phyloP scores from a whole-genome alignment of 1,139 yeast genomes.

The Scheffersomyces quercinus region DNA sequence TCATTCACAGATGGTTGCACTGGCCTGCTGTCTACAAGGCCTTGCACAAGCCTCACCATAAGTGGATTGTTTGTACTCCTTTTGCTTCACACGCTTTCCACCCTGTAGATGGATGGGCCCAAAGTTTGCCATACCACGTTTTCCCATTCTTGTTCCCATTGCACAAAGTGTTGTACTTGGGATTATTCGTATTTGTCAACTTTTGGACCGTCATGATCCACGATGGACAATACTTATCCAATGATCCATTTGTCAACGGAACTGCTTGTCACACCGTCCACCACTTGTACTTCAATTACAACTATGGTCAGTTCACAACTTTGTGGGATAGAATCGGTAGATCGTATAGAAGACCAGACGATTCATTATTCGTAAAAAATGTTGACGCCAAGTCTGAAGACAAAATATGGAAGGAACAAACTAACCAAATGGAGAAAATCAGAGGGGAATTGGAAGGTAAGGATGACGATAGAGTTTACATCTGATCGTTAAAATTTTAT shows the following conservation, averaged over 20 bases:
- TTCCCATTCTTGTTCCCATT: slow-evolving; percentile 91
- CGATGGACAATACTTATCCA: slow-evolving; percentile 93
- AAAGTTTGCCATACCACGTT: slow-evolving; percentile 88
- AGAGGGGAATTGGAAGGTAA: slow-evolving; percentile 78
- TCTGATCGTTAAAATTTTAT: slow-evolving; percentile 5
- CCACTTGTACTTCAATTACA: slow-evolving; percentile 93
- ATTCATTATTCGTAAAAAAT: slow-evolving; percentile 71
- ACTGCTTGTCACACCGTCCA: slow-evolving; percentile 98
- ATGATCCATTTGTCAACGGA: slow-evolving; percentile 93
- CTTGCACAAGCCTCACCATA: slow-evolving; percentile 98
- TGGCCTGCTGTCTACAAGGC: slow-evolving; percentile 84
- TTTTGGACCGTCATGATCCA: slow-evolving; percentile 99
- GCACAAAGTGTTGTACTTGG: slow-evolving; percentile 79
- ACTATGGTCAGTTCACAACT: slow-evolving; percentile 97
- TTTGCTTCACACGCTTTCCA: slow-evolving; percentile 99
- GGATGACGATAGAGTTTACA: slow-evolving; percentile 52
- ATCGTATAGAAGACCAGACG: slow-evolving; percentile 90
- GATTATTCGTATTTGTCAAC: slow-evolving; percentile 85
- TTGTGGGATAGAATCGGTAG: slow-evolving; percentile 97
- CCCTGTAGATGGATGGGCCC: slow-evolving; percentile 94
- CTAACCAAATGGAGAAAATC: slow-evolving; percentile 74
- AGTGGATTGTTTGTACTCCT: slow-evolving; percentile 98
- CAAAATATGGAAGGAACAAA: slow-evolving; percentile 72
- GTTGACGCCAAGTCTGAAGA: slow-evolving; percentile 46
- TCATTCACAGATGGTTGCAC: slow-evolving; percentile 89